Evolutionary conservation across 352 stramenopile species (phyloP).

Genomic region (Pythium phragmiticola): DNA sequence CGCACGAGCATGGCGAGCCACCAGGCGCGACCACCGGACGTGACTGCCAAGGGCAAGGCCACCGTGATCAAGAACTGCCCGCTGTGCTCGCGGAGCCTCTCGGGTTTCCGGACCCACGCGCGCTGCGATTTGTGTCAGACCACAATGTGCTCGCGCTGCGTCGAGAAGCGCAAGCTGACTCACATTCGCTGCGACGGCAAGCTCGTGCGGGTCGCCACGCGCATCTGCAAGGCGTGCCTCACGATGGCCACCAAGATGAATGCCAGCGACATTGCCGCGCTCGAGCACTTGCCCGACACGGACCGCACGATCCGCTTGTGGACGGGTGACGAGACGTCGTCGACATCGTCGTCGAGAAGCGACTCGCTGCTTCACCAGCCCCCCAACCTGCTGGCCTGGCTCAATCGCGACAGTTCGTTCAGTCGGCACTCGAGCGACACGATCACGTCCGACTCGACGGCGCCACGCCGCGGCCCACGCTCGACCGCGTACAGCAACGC

Average conservation of each 20-base stretch:
- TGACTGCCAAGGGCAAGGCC: neutral
- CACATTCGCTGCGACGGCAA: neutral
- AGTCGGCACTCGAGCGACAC: neutral
- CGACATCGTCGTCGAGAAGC: neutral
- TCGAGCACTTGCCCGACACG: constrained; percentile 5
- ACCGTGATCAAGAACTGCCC: constrained; percentile 6
- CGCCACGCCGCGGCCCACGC: neutral
- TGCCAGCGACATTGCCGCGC: constrained; percentile 5
- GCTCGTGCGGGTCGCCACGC: constrained; percentile 7
- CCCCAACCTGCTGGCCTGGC: neutral
- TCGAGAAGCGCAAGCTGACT: constrained; percentile 22
- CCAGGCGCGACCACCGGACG: neutral
- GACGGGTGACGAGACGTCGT: neutral
- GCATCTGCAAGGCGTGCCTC: constrained; percentile 13
- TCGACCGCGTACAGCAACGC: neutral
- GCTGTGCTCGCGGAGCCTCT: constrained; percentile 5
- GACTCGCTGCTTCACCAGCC: neutral
- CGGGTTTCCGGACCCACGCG: neutral
- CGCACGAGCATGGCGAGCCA: neutral
- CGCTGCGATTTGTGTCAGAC: constrained; percentile 10
- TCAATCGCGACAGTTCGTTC: neutral
- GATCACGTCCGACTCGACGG: constrained; percentile 5
- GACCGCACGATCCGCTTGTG: neutral
- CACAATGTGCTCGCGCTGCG: constrained; percentile 13
- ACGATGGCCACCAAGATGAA: constrained; percentile 5